Evolutionary conservation across 2,329 filamentous ascomycete genomes (phyloP).

Genomic region (Colletotrichum sp.): DNA sequence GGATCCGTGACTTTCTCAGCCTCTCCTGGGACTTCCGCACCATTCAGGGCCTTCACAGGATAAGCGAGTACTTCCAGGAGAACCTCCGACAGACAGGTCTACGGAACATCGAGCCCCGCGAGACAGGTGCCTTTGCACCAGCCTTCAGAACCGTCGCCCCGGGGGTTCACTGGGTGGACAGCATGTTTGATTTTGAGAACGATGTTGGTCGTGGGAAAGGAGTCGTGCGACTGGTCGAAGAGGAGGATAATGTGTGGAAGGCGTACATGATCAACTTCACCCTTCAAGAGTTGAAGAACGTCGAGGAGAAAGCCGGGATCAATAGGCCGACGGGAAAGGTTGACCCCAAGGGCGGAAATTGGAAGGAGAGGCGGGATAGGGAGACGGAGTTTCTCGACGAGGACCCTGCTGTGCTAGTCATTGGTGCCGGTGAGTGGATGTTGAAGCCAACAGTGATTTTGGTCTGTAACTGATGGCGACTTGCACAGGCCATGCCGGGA

Average conservation of each 20-base stretch:
- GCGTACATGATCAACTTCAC: slow-evolving; percentile 69
- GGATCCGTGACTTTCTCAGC: slow-evolving; percentile 64
- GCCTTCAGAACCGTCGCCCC: slow-evolving; percentile 10
- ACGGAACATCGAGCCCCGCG: not conserved
- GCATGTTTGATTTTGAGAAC: slow-evolving; percentile 24
- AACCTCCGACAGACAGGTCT: not conserved
- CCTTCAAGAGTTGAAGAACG: slow-evolving; percentile 57
- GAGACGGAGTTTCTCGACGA: slow-evolving; percentile 53
- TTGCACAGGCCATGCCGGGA: slow-evolving; percentile 59
- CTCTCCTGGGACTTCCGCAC: slow-evolving; percentile 59
- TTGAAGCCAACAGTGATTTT: not conserved
- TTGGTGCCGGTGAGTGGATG: slow-evolving; percentile 50
- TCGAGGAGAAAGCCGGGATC: slow-evolving; percentile 53
- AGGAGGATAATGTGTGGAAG: slow-evolving; percentile 52
- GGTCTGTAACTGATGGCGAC: not conserved
- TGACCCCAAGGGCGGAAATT: slow-evolving; percentile 63
- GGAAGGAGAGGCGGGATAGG: slow-evolving; percentile 57
- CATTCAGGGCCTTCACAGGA: not conserved
- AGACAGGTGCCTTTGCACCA: not conserved
- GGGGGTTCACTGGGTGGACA: slow-evolving; percentile 18
- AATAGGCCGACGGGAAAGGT: slow-evolving; percentile 60
- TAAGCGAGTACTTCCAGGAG: not conserved
- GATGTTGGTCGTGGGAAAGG: slow-evolving; percentile 19
- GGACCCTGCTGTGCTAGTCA: slow-evolving; percentile 64
- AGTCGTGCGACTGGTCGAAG: slow-evolving; percentile 16